Conservation (phyloP, 2,329 filamentous ascomycete species). For the Thelonectria rubi region DNA sequence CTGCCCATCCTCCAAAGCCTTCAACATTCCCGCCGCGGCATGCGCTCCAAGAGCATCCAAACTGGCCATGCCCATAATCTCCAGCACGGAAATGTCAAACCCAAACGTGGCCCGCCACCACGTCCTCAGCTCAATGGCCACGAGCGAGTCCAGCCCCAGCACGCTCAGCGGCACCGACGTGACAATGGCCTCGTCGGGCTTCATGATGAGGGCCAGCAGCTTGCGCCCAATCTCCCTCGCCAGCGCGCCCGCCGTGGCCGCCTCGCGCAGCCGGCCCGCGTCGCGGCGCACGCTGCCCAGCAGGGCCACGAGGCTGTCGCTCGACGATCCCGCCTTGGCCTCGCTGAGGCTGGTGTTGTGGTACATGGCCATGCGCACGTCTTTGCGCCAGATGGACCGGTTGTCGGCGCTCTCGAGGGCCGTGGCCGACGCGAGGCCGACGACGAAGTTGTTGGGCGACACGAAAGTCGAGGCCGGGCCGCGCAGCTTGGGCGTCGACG, state of each 20-base stretch:
- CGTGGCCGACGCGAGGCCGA: constrained; percentile 29
- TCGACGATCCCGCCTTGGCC: constrained; percentile 3
- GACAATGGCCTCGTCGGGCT: constrained; percentile 25
- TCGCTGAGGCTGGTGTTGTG: constrained; percentile 21
- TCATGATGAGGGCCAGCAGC: constrained; percentile 29
- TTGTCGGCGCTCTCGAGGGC: constrained; percentile 26
- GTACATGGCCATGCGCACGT: constrained; percentile 36
- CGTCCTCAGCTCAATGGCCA: constrained; percentile 37
- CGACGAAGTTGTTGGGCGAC: constrained; percentile 22
- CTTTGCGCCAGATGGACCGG: constrained; percentile 31
- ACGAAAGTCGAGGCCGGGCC: constrained; percentile 13
- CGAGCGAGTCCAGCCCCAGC: constrained; percentile 36
- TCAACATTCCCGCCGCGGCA: not conserved
- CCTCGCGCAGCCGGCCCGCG: constrained; percentile 6
- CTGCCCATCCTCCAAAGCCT: constrained; percentile 1
- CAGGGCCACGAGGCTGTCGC: constrained; percentile 20
- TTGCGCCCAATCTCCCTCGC: constrained; percentile 25
- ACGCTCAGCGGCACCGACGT: constrained; percentile 13
- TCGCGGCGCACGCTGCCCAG: constrained; percentile 13
- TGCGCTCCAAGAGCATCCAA: not conserved
- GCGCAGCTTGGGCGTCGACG: not conserved
- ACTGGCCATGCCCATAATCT: constrained; percentile 24
- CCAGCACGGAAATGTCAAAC: constrained; percentile 34
- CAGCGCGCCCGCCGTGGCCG: constrained; percentile 1
- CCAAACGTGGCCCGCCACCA: constrained; percentile 37